These are phyloP conservation scores for Cyberlindnera bimundalis DNA, from an alignment of 805 yeast genomes.

Conservation along the genomic window DNA sequence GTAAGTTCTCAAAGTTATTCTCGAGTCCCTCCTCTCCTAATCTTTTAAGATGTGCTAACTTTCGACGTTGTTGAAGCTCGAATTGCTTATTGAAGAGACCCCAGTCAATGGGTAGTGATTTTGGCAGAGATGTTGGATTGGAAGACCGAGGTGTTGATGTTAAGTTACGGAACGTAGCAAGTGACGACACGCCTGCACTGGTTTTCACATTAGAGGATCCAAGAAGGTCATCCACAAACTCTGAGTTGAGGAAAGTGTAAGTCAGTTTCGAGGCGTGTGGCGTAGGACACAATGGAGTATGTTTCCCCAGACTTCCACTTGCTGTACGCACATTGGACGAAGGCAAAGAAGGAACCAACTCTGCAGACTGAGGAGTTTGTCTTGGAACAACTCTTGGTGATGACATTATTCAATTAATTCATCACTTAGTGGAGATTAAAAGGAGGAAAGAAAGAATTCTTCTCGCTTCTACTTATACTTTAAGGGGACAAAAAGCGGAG, in stretches of 20 bases:
- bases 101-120: constrained; percentile 29
- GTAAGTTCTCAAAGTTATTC: constrained; percentile 28
- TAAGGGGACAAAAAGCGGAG: no score
- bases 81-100: constrained; percentile 28
- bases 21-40: constrained; percentile 9
- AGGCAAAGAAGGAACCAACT: constrained; percentile 17
- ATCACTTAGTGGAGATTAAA: no score
- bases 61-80: constrained; percentile 20
- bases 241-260: constrained; percentile 26
- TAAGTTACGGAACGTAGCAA: constrained; percentile 22
- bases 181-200: no score
- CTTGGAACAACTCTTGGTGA: constrained; percentile 4
- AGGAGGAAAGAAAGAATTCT: no score
- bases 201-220: neutral
- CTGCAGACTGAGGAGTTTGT: constrained; percentile 10
- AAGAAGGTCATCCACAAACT: constrained; percentile 20
- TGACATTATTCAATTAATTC: no score
- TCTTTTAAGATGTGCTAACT: constrained; percentile 10
- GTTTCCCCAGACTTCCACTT: no score
- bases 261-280: constrained; percentile 4
- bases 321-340: no score
- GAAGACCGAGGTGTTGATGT: constrained; percentile 27
- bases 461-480: no score
- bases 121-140: constrained; percentile 26
- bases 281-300: neutral